Percentiles rank a stretch among this genome's conserved stretches.
These are phyloP conservation scores for Diphasiastrum complanatum DNA, from an alignment of 83 land plant genomes.

Conservation along the genomic window DNA sequence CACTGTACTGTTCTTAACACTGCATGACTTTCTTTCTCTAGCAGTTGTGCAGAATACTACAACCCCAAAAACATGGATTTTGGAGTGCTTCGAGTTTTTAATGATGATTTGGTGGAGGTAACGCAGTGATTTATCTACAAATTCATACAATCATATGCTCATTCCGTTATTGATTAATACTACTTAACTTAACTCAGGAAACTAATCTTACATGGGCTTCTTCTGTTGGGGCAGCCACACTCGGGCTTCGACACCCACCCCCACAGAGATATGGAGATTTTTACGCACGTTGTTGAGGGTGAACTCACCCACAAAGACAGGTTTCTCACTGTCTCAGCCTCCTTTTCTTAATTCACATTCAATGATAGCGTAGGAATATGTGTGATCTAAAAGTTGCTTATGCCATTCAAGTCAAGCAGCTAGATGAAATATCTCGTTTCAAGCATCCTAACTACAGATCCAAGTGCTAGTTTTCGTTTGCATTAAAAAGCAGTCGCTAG, in stretches of 20 bases:
- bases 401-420: too few relatives aligned
- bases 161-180: too few relatives aligned
- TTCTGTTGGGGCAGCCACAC: conserved; percentile 21
- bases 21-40: too few relatives aligned
- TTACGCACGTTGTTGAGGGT: conserved; percentile 31
- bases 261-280: conserved; percentile 35
- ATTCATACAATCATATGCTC: too few relatives aligned
- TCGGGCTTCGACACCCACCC: conserved; percentile 34
- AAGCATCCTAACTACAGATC: too few relatives aligned
- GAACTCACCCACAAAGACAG: conserved; percentile 41
- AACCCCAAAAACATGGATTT: conserved; percentile 27
- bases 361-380: too few relatives aligned
- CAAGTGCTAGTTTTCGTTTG: too few relatives aligned
- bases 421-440: too few relatives aligned
- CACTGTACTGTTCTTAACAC: too few relatives aligned
- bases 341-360: not conserved
- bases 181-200: too few relatives aligned
- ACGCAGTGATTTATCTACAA: not conserved
- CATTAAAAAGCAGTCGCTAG: too few relatives aligned
- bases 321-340: conserved; percentile 7
- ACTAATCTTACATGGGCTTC: not conserved
- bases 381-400: too few relatives aligned
- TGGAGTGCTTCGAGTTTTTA: conserved; percentile 33
- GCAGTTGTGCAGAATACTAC: conserved; percentile 37
- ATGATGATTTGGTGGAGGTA: conserved; percentile 38